phyloP scores from a whole-genome alignment of 2,329 filamentous ascomycete genomes.

The Colletotrichum sp. region DNA sequence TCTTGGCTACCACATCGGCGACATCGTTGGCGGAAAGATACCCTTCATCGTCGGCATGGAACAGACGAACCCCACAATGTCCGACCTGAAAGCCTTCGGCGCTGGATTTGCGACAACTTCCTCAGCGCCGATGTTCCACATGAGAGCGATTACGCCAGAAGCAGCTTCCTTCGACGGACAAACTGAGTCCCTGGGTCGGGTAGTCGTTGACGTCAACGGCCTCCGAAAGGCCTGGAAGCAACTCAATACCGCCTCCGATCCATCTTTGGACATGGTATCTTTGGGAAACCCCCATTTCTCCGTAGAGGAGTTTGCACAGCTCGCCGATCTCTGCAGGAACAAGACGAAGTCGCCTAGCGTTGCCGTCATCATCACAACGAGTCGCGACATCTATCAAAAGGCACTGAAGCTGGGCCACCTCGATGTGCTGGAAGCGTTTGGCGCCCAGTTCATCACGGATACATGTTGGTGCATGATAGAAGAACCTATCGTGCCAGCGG shows the following conservation, averaged over 20 bases:
- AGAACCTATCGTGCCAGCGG: slow-evolving; percentile 38
- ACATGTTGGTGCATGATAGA: slow-evolving; percentile 53
- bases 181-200: not conserved
- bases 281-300: slow-evolving; percentile 52
- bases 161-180: slow-evolving; percentile 14
- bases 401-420: slow-evolving; percentile 31
- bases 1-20: slow-evolving; percentile 41
- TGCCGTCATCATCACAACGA: slow-evolving; percentile 20
- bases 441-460: slow-evolving; percentile 31
- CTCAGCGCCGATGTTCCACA: slow-evolving; percentile 49
- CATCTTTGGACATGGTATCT: slow-evolving; percentile 39
- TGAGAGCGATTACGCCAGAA: slow-evolving; percentile 43
- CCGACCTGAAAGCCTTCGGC: slow-evolving; percentile 46
- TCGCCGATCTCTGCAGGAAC: slow-evolving; percentile 32
- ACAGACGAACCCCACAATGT: slow-evolving; percentile 18
- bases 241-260: not conserved
- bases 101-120: slow-evolving; percentile 48
- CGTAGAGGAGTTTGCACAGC: slow-evolving; percentile 35
- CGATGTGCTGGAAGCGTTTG: slow-evolving; percentile 36
- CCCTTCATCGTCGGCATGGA: slow-evolving; percentile 40
- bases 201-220: not conserved
- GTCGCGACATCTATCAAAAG: not conserved
- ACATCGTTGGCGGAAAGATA: slow-evolving; percentile 31
- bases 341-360: slow-evolving; percentile 25
- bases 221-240: not conserved